Conservation (phyloP, 2,329 filamentous ascomycete species). For the Zarea fungicola region DNA sequence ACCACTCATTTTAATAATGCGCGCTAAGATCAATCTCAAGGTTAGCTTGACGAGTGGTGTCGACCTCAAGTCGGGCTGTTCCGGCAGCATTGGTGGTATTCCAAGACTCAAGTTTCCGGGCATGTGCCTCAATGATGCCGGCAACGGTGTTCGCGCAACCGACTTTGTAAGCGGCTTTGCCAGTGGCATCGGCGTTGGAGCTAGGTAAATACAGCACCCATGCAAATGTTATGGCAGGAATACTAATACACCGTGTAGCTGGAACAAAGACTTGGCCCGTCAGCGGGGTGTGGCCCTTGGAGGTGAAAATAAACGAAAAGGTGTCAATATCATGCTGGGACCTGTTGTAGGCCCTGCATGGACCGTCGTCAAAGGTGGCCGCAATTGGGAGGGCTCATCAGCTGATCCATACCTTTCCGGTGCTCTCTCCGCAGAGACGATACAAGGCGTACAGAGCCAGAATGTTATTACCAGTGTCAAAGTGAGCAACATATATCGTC, state of each 20-base stretch:
- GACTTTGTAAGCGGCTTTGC: slow-evolving; percentile 44
- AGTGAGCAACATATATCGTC: slow-evolving; percentile 20
- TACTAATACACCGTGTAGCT: slow-evolving; percentile 49
- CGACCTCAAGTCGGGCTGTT: slow-evolving; percentile 45
- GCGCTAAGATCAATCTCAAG: no score
- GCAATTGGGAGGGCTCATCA: slow-evolving; percentile 73
- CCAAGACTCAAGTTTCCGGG: slow-evolving; percentile 41
- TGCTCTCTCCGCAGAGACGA: slow-evolving; percentile 62
- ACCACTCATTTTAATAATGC: neutral
- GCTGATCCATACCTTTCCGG: slow-evolving; percentile 67
- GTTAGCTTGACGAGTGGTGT: slow-evolving; percentile 43
- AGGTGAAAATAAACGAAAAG: slow-evolving; percentile 7
- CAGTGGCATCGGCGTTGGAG: slow-evolving; percentile 42
- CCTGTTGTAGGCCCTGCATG: slow-evolving; percentile 68
- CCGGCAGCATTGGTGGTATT: slow-evolving; percentile 41
- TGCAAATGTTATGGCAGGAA: slow-evolving; percentile 14
- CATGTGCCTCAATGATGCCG: slow-evolving; percentile 44
- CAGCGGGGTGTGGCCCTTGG: slow-evolving; percentile 8
- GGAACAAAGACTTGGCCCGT: slow-evolving; percentile 38
- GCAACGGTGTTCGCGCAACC: slow-evolving; percentile 42
- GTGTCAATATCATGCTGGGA: slow-evolving; percentile 63
- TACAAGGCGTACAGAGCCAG: slow-evolving; percentile 69
- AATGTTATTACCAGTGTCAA: slow-evolving; percentile 76
- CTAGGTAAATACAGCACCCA: slow-evolving; percentile 40
- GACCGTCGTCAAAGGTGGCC: slow-evolving; percentile 62